These are phyloP conservation scores for Microbotryum lychnidis-dioicae DNA, from an alignment of 1,284 basidiomycete species.

Conservation along the genomic window DNA sequence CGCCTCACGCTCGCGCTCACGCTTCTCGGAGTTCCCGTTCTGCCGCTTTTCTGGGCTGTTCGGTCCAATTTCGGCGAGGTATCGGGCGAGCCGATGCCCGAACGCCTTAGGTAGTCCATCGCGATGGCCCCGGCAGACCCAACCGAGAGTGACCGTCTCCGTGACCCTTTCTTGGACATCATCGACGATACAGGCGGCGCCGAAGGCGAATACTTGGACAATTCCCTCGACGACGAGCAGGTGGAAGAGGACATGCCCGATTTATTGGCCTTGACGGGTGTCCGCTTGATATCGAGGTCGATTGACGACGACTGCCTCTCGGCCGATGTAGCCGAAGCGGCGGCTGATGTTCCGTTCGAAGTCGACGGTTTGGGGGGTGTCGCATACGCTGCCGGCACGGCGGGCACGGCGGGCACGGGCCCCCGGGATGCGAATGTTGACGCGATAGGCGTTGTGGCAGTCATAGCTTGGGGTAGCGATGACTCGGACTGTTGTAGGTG, in stretches of 20 bases:
- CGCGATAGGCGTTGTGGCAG: slow-evolving; percentile 7
- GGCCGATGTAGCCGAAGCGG: not conserved
- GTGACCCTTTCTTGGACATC: not conserved
- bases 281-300: slow-evolving; percentile 1
- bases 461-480: not conserved
- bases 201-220: slow-evolving; percentile 1
- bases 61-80: too few relatives aligned
- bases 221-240: not conserved
- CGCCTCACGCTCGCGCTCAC: not conserved
- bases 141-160: not conserved
- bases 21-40: not conserved
- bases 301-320: not conserved
- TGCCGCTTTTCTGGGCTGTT: not conserved
- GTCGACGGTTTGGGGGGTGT: not conserved
- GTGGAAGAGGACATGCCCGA: too few relatives aligned
- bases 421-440: slow-evolving; percentile 1
- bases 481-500: not conserved
- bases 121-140: not conserved
- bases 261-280: not conserved
- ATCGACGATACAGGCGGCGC: not conserved
- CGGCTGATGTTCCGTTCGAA: not conserved
- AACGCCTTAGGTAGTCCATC: not conserved
- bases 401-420: slow-evolving; percentile 25
- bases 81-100: too few relatives aligned
- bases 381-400: not conserved